These are phyloP conservation scores for Neolentinus lepideus DNA, from an alignment of 1,284 basidiomycete species.

Conservation along the genomic window DNA sequence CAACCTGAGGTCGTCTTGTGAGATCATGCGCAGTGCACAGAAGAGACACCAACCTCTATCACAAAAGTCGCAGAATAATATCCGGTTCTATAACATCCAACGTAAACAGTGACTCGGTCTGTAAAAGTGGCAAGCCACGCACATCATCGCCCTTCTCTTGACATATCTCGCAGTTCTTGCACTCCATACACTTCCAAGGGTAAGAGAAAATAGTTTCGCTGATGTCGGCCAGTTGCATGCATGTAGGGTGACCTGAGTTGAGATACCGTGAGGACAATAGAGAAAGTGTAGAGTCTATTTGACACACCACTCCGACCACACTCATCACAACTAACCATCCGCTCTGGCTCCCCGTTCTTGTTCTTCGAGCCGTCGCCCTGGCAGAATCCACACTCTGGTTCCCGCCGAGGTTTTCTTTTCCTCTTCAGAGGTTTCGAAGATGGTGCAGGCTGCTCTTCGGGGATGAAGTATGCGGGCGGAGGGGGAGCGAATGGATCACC, in stretches of 20 bases:
- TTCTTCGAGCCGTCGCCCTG: conserved; percentile 52
- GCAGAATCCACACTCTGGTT: conserved; percentile 65
- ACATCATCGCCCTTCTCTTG: conserved; percentile 85
- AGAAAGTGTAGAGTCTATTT: conserved; percentile 2
- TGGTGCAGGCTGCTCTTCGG: conserved; percentile 30
- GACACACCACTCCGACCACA: conserved; percentile 56
- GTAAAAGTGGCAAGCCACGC: conserved; percentile 27
- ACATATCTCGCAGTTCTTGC: conserved; percentile 92
- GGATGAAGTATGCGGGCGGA: conserved; percentile 42
- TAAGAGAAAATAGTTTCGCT: conserved; percentile 60
- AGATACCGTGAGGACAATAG: background rate
- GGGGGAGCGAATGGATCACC: conserved; percentile 75
- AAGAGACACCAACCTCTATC: conserved; percentile 63
- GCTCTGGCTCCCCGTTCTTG: conserved; percentile 45
- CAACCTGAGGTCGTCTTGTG: conserved; percentile 47
- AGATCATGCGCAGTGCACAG: background rate
- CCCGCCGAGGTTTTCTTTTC: conserved; percentile 44
- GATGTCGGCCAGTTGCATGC: conserved; percentile 51
- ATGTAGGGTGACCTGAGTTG: conserved; percentile 69
- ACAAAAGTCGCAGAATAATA: conserved; percentile 92
- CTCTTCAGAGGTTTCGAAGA: conserved; percentile 40
- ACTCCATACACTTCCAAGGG: conserved; percentile 87
- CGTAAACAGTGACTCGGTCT: conserved; percentile 7
- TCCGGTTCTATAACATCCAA: conserved; percentile 49
- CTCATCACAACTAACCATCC: conserved; percentile 63